These are phyloP conservation scores for Aspergillus sp. DNA, from an alignment of 2,329 filamentous ascomycete genomes.

Conservation along the genomic window DNA sequence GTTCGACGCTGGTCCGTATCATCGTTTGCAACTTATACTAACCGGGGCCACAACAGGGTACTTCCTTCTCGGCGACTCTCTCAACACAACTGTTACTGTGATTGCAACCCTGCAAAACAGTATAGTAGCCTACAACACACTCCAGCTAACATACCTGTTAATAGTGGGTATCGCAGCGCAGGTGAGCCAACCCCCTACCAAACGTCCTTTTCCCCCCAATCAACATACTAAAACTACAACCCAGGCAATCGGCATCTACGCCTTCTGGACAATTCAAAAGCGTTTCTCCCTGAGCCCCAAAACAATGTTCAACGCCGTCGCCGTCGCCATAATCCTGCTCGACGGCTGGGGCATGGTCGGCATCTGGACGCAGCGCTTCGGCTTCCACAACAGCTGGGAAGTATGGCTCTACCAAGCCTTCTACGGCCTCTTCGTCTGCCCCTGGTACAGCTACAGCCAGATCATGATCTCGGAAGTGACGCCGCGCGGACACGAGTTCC, in stretches of 20 bases:
- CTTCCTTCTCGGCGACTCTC: conserved; percentile 67
- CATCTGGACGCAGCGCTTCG: conserved; percentile 55
- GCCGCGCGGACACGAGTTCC: conserved; percentile 65
- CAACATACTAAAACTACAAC: background rate
- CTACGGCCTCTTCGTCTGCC: conserved; percentile 66
- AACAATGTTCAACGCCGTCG: conserved; percentile 67
- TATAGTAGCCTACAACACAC: conserved; percentile 64
- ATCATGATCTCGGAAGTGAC: conserved; percentile 72
- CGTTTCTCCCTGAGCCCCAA: conserved; percentile 62
- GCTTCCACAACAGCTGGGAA: conserved; percentile 56
- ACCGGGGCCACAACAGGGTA: conserved; percentile 44
- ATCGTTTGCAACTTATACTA: background rate
- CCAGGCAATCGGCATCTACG: conserved; percentile 56
- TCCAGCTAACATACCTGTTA: conserved; percentile 65
- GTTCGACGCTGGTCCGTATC: background rate
- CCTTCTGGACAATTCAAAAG: conserved; percentile 63
- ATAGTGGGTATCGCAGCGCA: conserved; percentile 66
- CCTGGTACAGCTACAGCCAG: conserved; percentile 70
- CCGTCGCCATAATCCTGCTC: conserved; percentile 61
- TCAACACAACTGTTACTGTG: conserved; percentile 70
- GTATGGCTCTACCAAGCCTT: conserved; percentile 55
- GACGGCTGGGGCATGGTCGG: conserved; percentile 60
- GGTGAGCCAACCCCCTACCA: conserved; percentile 30
- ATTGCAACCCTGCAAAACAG: conserved; percentile 65
- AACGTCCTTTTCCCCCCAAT: background rate